Conservation (phyloP, 352 stramenopile genomes). For the Globisporangium uncinulatum region DNA sequence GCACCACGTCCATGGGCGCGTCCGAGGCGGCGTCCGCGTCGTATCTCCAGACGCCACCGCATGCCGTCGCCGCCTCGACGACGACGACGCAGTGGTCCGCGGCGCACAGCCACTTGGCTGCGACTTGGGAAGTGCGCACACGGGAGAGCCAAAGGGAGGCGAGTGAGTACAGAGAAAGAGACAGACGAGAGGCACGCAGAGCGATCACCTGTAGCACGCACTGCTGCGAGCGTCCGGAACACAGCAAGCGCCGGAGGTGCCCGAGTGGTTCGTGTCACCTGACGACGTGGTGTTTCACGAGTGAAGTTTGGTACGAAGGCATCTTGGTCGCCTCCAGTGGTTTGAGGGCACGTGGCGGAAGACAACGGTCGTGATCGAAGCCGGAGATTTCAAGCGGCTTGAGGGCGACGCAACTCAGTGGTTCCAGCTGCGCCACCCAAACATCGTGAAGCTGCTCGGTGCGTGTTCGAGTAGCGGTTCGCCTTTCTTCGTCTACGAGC, state of each 20-base stretch:
- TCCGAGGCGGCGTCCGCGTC: constrained; percentile 36
- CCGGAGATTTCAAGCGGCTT: neutral
- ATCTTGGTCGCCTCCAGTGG: neutral
- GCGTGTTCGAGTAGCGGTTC: neutral
- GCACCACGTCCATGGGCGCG: constrained; percentile 67
- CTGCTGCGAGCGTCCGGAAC: constrained; percentile 30
- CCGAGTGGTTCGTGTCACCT: constrained; percentile 5
- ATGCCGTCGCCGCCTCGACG: constrained; percentile 55
- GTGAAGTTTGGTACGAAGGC: neutral
- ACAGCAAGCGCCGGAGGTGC: neutral
- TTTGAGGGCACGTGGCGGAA: constrained; percentile 6
- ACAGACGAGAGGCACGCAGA: neutral
- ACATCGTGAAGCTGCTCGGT: constrained; percentile 6
- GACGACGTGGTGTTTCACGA: constrained; percentile 1
- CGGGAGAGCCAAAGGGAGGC: neutral
- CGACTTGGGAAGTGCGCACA: constrained; percentile 32
- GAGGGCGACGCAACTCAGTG: neutral
- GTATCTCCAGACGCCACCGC: constrained; percentile 80
- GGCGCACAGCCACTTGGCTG: constrained; percentile 60
- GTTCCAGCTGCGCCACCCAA: constrained; percentile 7
- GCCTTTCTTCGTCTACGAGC: constrained; percentile 2
- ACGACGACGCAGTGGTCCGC: constrained; percentile 63
- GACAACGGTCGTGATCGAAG: constrained; percentile 3
- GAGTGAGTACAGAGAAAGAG: neutral
- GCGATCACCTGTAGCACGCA: constrained; percentile 21